These are phyloP conservation scores for Silene conica DNA, from an alignment of 148 eudicot genomes.

Conservation along the genomic window DNA sequence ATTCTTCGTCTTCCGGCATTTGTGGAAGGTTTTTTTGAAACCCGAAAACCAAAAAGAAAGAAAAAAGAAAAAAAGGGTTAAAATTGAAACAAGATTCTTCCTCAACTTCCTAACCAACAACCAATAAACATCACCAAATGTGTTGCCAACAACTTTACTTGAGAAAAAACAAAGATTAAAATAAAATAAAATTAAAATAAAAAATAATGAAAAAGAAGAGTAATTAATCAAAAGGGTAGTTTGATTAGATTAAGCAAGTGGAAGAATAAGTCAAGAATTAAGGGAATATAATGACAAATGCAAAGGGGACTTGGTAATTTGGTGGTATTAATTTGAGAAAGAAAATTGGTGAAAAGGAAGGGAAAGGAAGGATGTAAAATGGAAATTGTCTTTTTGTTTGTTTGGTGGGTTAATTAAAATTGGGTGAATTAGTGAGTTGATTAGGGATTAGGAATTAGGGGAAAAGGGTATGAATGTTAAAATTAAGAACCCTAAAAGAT, in stretches of 20 bases:
- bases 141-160: constrained; percentile 12
- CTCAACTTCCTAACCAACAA: not conserved
- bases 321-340: no score
- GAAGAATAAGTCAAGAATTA: constrained; percentile 18
- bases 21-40: not conserved
- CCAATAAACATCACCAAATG: not conserved
- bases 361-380: not conserved
- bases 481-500: not conserved
- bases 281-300: not conserved
- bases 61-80: not conserved
- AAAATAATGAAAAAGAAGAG: no score
- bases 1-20: constrained; percentile 4
- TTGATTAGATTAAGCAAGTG: constrained; percentile 17
- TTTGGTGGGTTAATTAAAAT: not conserved
- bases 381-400: not conserved
- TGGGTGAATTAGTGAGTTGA: not conserved
- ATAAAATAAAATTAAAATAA: no score
- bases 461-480: not conserved
- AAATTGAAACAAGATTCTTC: not conserved
- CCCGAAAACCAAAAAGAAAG: not conserved
- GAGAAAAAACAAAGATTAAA: not conserved
- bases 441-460: not conserved
- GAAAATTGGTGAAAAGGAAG: not conserved
- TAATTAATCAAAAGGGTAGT: not conserved
- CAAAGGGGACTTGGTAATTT: no score